A percentile compares a stretch with the other conserved stretches of the same genome.
Evolutionary conservation across 2,329 filamentous ascomycete species (phyloP).

Genomic region (Phoma sp.): DNA sequence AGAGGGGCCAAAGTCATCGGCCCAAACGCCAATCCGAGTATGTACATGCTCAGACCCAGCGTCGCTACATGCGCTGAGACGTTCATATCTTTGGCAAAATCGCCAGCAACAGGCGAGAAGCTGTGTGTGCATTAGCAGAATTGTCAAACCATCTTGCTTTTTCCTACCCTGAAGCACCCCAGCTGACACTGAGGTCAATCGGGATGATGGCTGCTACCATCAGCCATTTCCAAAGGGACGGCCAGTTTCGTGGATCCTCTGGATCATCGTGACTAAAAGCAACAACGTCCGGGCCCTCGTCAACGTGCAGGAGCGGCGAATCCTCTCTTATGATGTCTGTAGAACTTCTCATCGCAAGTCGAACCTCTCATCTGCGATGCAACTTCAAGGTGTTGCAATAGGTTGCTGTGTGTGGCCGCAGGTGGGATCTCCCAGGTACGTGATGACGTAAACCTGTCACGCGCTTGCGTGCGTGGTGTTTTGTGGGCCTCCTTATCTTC

Average conservation of each 20-base stretch:
- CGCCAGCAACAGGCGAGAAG: slow-evolving; percentile 53
- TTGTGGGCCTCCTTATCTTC: slow-evolving; percentile 14
- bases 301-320: slow-evolving; percentile 13
- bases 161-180: slow-evolving; percentile 53
- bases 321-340: slow-evolving; percentile 7
- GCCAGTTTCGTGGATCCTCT: slow-evolving; percentile 47
- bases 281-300: slow-evolving; percentile 16
- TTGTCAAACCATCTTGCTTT: background rate
- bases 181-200: slow-evolving; percentile 47
- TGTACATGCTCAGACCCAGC: slow-evolving; percentile 55
- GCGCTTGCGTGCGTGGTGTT: slow-evolving; percentile 14
- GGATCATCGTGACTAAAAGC: slow-evolving; percentile 26
- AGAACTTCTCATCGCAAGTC: slow-evolving; percentile 4
- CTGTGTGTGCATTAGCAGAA: slow-evolving; percentile 1
- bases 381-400: background rate
- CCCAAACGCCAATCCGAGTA: slow-evolving; percentile 54
- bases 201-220: slow-evolving; percentile 45
- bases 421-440: background rate
- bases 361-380: too few species aligned
- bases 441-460: slow-evolving; percentile 17
- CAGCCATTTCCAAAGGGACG: slow-evolving; percentile 40
- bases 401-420: too few species aligned
- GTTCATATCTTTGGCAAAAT: slow-evolving; percentile 52
- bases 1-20: slow-evolving; percentile 46
- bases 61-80: slow-evolving; percentile 51